Evolutionary conservation across 2,329 filamentous ascomycete species (phyloP).

Genomic region (Fusarium oxysporum): DNA sequence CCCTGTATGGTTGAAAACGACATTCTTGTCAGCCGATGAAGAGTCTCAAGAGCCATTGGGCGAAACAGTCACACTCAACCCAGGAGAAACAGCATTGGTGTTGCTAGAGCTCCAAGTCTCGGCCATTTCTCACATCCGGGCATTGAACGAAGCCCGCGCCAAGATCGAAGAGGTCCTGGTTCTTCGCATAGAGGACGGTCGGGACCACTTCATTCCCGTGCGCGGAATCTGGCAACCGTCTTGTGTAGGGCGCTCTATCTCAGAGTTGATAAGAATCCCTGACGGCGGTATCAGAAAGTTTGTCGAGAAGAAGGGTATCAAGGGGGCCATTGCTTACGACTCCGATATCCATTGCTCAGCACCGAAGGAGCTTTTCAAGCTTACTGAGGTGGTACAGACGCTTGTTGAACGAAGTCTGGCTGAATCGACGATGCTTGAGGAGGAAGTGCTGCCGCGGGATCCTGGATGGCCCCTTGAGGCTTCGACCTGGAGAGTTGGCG

Average conservation of each 20-base stretch:
- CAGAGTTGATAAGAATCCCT: constrained; percentile 87
- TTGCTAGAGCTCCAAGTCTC: constrained; percentile 76
- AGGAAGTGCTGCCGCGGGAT: constrained; percentile 62
- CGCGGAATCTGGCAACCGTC: constrained; percentile 83
- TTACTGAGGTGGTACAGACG: constrained; percentile 81
- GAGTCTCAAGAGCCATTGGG: constrained; percentile 50
- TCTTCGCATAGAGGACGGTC: constrained; percentile 82
- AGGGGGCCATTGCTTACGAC: constrained; percentile 65
- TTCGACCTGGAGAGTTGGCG: constrained; percentile 48
- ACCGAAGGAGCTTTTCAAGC: constrained; percentile 87
- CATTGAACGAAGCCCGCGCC: constrained; percentile 75
- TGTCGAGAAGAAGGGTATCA: constrained; percentile 51
- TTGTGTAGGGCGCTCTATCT: constrained; percentile 85
- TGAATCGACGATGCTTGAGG: constrained; percentile 71
- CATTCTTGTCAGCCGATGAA: constrained; percentile 63
- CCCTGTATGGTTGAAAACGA: constrained; percentile 77
- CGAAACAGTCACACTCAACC: constrained; percentile 75
- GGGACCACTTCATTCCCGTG: constrained; percentile 91
- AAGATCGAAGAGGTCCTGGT: constrained; percentile 88
- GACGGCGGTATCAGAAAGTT: constrained; percentile 79
- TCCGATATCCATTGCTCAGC: constrained; percentile 79
- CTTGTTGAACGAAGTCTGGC: constrained; percentile 68
- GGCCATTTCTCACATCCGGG: constrained; percentile 70
- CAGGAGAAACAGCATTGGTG: constrained; percentile 83
- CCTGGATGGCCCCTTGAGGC: constrained; percentile 71